Base-by-base conservation (phyloP, 805 yeast species). In the Starmerella geochares region DNA sequence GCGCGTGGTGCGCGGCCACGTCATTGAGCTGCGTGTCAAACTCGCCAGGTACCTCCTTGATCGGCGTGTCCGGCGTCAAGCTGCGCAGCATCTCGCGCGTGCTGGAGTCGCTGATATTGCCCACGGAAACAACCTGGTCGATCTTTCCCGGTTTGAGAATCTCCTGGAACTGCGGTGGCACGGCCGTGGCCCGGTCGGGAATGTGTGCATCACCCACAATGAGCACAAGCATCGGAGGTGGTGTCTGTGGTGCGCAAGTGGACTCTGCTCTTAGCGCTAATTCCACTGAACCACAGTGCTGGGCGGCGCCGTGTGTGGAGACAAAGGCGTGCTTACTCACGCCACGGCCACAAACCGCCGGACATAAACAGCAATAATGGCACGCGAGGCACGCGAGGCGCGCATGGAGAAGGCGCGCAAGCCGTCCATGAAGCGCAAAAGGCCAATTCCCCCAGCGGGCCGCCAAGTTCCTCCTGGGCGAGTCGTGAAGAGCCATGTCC, bases 161-260 rank as follows among this genome's bases (percentile, higher is more conserved):
- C 61, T 82, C 83, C 53, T 73, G 74, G 68, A 92, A 87, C 73
- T 83, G 57, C 7, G 53, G 50, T 16, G 58, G 63, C 10, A 58
- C 38, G 63, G 72, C 88, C 24, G 77, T 71, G 9, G 90, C 84
- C 56, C 96, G 71, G 50, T 86, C 87, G 1, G 98, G 98, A 28
- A 90, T 83, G 65, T 81, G 86, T 1, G 90, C 73, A 63, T 90
- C 97, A 9, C 96, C 95, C 55, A 90, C 78, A 2, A 94, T 94
- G 38, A 90, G 70, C 21, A 82, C 70, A 40, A 83, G 71, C 92
- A 83, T 38, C 37, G 37, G 13, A 19, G 4, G 16, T 11, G 7
- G 16, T 31, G 13, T 14, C 17, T 14, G 35, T n/a, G 17, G 7
- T 27, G 29, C 29, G 29, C 17, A 14, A 3, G 8, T 31, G 7